Conservation (phyloP, 1,139 yeast genomes). For the Yamadazyma siamensis region DNA sequence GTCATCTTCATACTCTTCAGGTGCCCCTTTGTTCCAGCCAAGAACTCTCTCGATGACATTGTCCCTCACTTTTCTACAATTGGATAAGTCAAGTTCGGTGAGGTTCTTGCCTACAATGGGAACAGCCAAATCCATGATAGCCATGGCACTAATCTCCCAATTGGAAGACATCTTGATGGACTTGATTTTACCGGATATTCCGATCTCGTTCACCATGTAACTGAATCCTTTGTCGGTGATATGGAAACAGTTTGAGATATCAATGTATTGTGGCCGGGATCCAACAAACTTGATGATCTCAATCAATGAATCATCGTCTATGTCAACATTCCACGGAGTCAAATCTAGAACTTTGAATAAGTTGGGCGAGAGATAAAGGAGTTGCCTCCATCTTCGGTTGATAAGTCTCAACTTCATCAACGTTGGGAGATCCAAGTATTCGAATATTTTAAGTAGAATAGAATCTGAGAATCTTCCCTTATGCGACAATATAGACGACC, state of each 20-base stretch:
- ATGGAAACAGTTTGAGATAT: constrained; percentile 72
- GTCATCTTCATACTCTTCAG: constrained; percentile 9
- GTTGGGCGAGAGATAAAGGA: constrained; percentile 54
- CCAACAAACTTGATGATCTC: constrained; percentile 70
- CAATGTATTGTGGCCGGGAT: constrained; percentile 55
- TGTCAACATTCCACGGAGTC: constrained; percentile 55
- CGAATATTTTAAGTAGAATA: constrained; percentile 50
- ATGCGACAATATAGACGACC: constrained; percentile 52
- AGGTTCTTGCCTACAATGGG: constrained; percentile 60
- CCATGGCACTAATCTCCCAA: constrained; percentile 80
- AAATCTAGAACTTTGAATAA: constrained; percentile 52
- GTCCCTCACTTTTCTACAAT: constrained; percentile 72
- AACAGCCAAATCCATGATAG: constrained; percentile 71
- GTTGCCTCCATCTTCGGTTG: constrained; percentile 64
- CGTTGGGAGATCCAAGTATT: constrained; percentile 49
- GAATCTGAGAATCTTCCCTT: constrained; percentile 59
- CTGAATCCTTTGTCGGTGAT: constrained; percentile 73
- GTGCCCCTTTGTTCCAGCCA: constrained; percentile 42
- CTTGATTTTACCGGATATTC: constrained; percentile 57
- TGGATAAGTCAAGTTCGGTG: constrained; percentile 61
- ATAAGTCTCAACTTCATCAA: constrained; percentile 56
- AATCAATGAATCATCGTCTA: constrained; percentile 55
- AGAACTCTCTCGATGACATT: constrained; percentile 64
- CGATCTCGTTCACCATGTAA: constrained; percentile 67
- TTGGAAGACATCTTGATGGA: constrained; percentile 60